phyloP scores from a whole-genome alignment of 2,329 filamentous ascomycete genomes.

The Pseudopithomyces maydicus region DNA sequence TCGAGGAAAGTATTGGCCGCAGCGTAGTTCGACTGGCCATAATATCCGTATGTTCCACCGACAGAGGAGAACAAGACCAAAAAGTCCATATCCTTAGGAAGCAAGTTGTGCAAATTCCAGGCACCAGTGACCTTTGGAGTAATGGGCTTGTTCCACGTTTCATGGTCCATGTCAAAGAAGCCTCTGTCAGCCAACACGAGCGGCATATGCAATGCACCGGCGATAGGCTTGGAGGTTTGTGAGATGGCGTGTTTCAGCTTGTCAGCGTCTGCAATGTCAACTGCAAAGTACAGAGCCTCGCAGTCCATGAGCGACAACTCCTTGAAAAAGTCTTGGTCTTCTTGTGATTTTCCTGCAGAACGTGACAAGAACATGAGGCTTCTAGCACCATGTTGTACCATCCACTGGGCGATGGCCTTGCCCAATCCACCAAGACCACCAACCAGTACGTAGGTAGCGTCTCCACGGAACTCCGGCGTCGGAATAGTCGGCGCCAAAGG shows the following conservation, averaged over 20 bases:
- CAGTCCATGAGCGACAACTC: neutral
- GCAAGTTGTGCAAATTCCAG: conserved; percentile 25
- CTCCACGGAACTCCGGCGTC: neutral
- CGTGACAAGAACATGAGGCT: conserved; percentile 18
- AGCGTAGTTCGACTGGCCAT: conserved; percentile 20
- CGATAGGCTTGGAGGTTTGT: conserved; percentile 13
- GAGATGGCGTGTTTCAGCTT: neutral
- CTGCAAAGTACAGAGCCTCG: conserved; percentile 11
- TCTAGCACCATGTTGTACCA: conserved; percentile 19
- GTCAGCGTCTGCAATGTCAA: conserved; percentile 10
- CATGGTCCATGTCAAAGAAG: conserved; percentile 12
- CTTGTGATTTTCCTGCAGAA: conserved; percentile 10
- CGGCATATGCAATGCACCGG: conserved; percentile 13
- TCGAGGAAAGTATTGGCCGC: conserved; percentile 45
- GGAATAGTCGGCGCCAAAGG: neutral
- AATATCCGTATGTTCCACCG: conserved; percentile 5
- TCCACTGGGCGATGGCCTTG: conserved; percentile 16
- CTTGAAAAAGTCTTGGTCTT: neutral
- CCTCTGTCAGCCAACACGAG: conserved; percentile 4
- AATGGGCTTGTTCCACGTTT: conserved; percentile 5
- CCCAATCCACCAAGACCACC: conserved; percentile 26
- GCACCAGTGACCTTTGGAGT: conserved; percentile 38
- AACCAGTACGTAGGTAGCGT: conserved; percentile 21
- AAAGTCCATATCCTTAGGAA: conserved; percentile 19
- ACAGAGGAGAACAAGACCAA: conserved; percentile 22